These are phyloP conservation scores for Fusarium albosuccineum DNA, from an alignment of 2,329 filamentous ascomycete species.

Conservation along the genomic window DNA sequence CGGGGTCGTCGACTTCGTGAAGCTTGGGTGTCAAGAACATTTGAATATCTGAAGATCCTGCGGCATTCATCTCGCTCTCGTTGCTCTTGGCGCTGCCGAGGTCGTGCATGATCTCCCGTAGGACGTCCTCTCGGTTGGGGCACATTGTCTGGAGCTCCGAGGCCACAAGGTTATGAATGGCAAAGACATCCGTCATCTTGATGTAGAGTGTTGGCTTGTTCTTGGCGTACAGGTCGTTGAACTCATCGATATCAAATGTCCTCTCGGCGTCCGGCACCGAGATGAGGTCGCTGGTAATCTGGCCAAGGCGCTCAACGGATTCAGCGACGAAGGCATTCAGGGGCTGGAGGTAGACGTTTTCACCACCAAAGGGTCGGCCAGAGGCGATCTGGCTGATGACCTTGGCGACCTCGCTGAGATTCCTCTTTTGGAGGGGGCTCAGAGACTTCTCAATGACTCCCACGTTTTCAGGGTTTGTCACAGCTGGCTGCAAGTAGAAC, in stretches of 20 bases:
- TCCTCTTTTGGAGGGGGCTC: constrained; percentile 92
- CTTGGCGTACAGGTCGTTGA: constrained; percentile 96
- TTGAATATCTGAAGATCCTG: constrained; percentile 89
- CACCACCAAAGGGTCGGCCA: constrained; percentile 91
- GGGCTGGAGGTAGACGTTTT: constrained; percentile 95
- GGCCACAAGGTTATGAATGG: constrained; percentile 90
- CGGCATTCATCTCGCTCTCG: constrained; percentile 90
- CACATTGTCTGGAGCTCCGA: constrained; percentile 83
- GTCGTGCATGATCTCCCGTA: constrained; percentile 93
- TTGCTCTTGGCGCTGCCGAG: constrained; percentile 97
- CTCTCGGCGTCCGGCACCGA: constrained; percentile 87
- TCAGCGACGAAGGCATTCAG: constrained; percentile 92
- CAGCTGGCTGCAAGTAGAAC: constrained; percentile 89
- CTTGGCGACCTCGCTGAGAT: constrained; percentile 90
- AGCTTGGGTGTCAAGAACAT: constrained; percentile 91
- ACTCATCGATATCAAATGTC: constrained; percentile 98
- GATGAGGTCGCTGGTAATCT: constrained; percentile 83
- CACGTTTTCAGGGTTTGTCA: constrained; percentile 91
- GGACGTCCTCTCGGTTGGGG: constrained; percentile 83
- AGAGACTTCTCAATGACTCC: constrained; percentile 92
- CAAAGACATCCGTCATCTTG: constrained; percentile 97
- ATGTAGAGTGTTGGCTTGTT: constrained; percentile 99
- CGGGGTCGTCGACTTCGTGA: constrained; percentile 91
- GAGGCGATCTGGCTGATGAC: constrained; percentile 89
- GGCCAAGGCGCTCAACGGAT: constrained; percentile 81